Conservation (phyloP, 805 yeast species). For the Myxozyma mucilagina region DNA sequence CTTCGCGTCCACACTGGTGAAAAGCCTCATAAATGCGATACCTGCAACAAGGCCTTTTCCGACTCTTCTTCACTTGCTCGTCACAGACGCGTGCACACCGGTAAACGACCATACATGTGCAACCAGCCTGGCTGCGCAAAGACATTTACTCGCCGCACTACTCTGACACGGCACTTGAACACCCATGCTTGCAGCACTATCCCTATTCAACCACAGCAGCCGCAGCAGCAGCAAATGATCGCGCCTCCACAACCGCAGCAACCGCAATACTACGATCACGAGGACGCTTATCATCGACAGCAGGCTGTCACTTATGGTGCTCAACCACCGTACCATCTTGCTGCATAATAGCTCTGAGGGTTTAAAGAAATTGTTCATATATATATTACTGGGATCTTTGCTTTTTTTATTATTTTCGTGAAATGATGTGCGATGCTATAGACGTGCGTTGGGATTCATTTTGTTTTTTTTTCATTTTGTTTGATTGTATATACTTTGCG, state of each 20-base stretch:
- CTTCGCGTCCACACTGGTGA: conserved; percentile 80
- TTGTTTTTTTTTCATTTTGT: background rate
- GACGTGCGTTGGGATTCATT: background rate
- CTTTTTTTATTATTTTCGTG: no score
- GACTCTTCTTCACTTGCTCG: conserved; percentile 60
- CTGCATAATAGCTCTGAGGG: conserved; percentile 4
- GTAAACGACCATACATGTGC: conserved; percentile 46
- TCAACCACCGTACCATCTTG: conserved; percentile 14
- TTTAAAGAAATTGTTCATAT: background rate
- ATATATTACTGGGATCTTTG: no score
- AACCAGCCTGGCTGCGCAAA: conserved; percentile 69
- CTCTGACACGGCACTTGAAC: conserved; percentile 71
- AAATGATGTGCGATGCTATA: background rate
- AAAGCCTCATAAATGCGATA: conserved; percentile 62
- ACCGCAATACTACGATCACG: background rate
- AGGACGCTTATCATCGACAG: conserved; percentile 18
- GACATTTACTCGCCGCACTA: conserved; percentile 67
- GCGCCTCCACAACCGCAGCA: conserved; percentile 6
- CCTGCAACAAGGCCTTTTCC: conserved; percentile 36
- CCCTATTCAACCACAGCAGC: conserved; percentile 3
- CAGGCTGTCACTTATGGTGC: conserved; percentile 1
- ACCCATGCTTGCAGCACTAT: conserved; percentile 47
- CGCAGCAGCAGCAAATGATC: conserved; percentile 10
- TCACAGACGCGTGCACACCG: conserved; percentile 67
- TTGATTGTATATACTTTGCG: background rate